Evolutionary conservation across 2,329 filamentous ascomycete genomes (phyloP).

Genomic region (Torrubiella hemipterigena): DNA sequence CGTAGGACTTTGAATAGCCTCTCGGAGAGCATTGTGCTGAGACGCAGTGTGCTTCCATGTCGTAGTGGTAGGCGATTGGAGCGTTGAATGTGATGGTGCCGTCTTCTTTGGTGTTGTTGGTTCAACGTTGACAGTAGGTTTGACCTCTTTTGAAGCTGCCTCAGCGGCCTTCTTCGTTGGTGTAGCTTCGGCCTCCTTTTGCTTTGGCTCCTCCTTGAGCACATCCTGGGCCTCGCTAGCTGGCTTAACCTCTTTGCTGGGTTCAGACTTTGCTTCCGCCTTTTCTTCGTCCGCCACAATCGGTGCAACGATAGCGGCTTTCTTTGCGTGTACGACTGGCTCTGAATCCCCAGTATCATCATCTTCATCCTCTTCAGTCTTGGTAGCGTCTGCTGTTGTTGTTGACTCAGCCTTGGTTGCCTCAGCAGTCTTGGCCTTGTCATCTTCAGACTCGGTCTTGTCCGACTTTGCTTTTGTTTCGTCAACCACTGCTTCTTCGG

Average conservation of each 20-base stretch:
- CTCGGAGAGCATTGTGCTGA: constrained; percentile 8
- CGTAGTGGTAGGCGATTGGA: constrained; percentile 29
- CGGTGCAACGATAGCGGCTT: background rate
- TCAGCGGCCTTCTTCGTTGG: background rate
- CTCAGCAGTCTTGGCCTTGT: constrained; percentile 4
- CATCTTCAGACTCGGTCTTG: constrained; percentile 1
- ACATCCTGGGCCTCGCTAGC: no score
- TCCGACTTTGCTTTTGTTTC: background rate
- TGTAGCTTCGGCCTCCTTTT: no score
- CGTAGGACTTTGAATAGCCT: constrained; percentile 8
- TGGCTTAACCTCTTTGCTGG: no score
- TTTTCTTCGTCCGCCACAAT: background rate
- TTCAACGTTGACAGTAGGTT: background rate
- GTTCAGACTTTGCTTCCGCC: background rate
- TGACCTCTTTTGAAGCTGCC: background rate
- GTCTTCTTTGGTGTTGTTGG: constrained; percentile 5
- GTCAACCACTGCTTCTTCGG: constrained; percentile 7
- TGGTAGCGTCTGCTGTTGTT: background rate
- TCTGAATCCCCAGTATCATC: constrained; percentile 1
- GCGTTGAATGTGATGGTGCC: constrained; percentile 11
- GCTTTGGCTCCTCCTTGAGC: no score
- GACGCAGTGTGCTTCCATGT: constrained; percentile 21
- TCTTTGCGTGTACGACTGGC: background rate
- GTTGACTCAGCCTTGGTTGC: background rate
- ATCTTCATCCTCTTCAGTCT: no score